These are phyloP conservation scores for Rhododendron mucronatum DNA, from an alignment of 148 eudicot genomes.

Conservation along the genomic window DNA sequence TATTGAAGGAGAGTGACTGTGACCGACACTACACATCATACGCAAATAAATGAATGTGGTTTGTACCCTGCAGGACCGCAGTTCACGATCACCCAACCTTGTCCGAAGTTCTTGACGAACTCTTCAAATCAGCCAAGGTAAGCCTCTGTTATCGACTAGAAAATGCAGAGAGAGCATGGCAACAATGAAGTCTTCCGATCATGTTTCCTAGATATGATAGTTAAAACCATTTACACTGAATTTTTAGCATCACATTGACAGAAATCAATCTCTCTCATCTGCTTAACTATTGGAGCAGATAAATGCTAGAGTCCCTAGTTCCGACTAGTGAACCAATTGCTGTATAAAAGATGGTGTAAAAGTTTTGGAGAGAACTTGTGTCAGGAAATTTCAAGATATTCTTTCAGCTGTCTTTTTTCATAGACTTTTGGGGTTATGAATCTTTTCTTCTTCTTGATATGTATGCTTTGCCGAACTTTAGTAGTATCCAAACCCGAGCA, in stretches of 20 bases:
- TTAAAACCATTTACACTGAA: not conserved
- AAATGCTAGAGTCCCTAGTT: conserved; percentile 31
- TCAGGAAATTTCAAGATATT: conserved; percentile 11
- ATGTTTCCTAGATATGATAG: not conserved
- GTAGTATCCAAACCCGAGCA: no score
- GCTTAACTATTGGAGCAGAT: conserved; percentile 36
- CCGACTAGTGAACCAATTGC: conserved; percentile 52
- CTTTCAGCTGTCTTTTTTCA: no score
- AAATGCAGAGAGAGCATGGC: not conserved
- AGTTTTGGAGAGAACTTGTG: conserved; percentile 18
- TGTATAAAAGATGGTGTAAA: conserved; percentile 31
- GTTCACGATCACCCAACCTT: conserved; percentile 94
- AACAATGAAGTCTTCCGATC: not conserved
- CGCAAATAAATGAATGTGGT: not conserved
- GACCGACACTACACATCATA: no score
- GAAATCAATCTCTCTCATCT: not conserved
- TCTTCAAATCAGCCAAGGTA: conserved; percentile 77
- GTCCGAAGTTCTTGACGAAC: conserved; percentile 63
- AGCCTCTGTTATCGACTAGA: not conserved
- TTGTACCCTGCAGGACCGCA: conserved; percentile 57
- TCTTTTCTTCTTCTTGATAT: no score
- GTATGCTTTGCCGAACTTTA: no score
- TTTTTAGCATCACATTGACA: not conserved
- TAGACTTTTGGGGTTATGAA: no score
- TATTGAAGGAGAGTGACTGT: no score